A percentile compares a stretch with the other conserved stretches of the same genome.
Conservation (phyloP, 805 yeast species). For the Pichia eremophila region DNA sequence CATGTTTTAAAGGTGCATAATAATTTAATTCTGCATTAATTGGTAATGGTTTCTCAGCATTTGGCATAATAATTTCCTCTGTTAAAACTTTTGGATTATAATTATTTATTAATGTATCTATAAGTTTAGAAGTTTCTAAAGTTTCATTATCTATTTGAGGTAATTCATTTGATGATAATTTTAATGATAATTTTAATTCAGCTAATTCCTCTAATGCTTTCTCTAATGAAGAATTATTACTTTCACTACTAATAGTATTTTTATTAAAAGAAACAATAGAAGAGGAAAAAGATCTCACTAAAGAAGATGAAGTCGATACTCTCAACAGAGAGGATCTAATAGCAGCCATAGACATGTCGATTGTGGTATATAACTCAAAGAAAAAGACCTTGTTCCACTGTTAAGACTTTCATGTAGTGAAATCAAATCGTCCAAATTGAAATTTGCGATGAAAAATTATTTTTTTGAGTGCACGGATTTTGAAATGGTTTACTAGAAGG, state of each 20-base stretch:
- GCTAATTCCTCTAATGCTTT: constrained; percentile 22
- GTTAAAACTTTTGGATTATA: constrained; percentile 32
- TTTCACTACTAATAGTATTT: constrained; percentile 1
- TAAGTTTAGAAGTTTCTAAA: constrained; percentile 15
- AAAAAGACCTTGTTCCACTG: too few relatives aligned
- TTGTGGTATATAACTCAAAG: too few relatives aligned
- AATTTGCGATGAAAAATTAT: too few relatives aligned
- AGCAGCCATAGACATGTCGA: too few relatives aligned
- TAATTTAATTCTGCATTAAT: constrained; percentile 73
- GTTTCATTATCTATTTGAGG: constrained; percentile 13
- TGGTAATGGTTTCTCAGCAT: constrained; percentile 57
- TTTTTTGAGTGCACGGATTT: too few relatives aligned
- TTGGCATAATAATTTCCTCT: constrained; percentile 25
- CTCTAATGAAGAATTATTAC: constrained; percentile 6
- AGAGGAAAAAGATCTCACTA: too few relatives aligned
- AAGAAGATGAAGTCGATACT: too few relatives aligned
- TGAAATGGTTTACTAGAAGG: too few relatives aligned
- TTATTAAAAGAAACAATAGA: background rate
- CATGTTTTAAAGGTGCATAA: constrained; percentile 68
- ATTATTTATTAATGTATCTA: constrained; percentile 17
- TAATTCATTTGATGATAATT: background rate
- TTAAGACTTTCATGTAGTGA: too few relatives aligned
- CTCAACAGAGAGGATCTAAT: too few relatives aligned
- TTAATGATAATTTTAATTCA: constrained; percentile 13
- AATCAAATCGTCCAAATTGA: too few relatives aligned